Evolutionary conservation across 768 basidiomycete species (phyloP).

Genomic region (Cystofilobasidium ferigula): DNA sequence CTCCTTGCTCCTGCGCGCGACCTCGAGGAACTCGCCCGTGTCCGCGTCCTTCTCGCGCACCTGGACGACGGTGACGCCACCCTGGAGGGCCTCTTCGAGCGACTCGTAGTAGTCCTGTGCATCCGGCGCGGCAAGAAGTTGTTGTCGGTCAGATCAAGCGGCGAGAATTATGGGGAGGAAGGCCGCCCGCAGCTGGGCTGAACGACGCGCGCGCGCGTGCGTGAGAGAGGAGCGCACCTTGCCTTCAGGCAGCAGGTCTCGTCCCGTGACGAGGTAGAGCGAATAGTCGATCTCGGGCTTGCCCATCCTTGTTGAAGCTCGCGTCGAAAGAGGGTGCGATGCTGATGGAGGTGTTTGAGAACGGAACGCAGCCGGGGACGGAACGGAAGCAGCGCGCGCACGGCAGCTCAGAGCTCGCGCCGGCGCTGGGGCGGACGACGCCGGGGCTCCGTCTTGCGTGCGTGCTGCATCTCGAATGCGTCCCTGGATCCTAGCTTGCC

Average conservation of each 20-base stretch:
- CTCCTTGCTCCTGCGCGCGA: constrained; percentile 57
- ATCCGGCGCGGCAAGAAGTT: constrained; percentile 6
- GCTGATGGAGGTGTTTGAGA: too few relatives aligned
- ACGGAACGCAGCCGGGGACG: too few relatives aligned
- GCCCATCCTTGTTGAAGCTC: too few relatives aligned
- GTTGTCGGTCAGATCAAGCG: neutral
- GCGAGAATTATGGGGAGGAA: neutral
- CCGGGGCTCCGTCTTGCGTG: too few relatives aligned
- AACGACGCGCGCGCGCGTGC: neutral
- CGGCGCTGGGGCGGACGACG: too few relatives aligned
- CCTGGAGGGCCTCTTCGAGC: constrained; percentile 59
- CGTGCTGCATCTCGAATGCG: too few relatives aligned
- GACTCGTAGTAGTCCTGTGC: constrained; percentile 56
- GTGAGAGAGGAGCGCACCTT: constrained; percentile 46
- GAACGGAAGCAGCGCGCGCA: too few relatives aligned
- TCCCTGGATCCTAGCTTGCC: too few relatives aligned
- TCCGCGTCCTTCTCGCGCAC: constrained; percentile 74
- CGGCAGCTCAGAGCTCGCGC: too few relatives aligned
- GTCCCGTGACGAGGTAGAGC: constrained; percentile 77
- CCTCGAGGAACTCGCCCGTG: constrained; percentile 70
- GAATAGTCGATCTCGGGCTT: constrained; percentile 39
- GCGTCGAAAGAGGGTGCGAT: too few relatives aligned
- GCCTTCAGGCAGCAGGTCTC: constrained; percentile 61
- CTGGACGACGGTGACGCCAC: constrained; percentile 83
- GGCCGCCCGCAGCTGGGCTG: neutral